Percentiles rank a stretch among this genome's conserved stretches.
Conservation (phyloP, 148 eudicot genomes). For the Rhododendron ovatum region DNA sequence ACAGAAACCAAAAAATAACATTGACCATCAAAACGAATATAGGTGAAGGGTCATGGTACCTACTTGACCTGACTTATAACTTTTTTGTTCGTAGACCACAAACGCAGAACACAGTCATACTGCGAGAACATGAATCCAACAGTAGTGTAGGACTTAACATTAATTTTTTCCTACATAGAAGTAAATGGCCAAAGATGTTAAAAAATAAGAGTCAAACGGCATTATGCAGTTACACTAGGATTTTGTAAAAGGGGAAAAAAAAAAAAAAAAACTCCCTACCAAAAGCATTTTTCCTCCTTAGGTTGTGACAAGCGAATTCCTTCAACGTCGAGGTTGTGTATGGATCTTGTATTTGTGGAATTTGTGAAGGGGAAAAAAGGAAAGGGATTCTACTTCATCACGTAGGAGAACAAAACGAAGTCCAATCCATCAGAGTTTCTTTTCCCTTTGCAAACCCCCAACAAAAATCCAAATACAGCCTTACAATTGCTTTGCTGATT, state of each 20-base stretch:
- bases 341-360: not conserved
- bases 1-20: not conserved
- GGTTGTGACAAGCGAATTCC: not conserved
- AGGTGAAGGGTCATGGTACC: not conserved
- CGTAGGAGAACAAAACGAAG: not conserved
- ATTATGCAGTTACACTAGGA: not conserved
- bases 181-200: not conserved
- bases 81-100: too few species aligned
- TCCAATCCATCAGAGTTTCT: not conserved
- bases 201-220: not conserved
- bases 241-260: not conserved
- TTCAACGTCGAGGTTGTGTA: not conserved
- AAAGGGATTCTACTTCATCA: not conserved
- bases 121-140: not conserved
- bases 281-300: not conserved
- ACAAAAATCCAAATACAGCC: not conserved
- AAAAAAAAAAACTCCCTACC: not conserved
- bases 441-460: not conserved
- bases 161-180: not conserved
- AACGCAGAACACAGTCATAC: not conserved
- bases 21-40: not conserved
- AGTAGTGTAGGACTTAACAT: not conserved
- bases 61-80: not conserved
- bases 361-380: not conserved
- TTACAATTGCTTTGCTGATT: not conserved